Evolutionary conservation across 2,329 filamentous ascomycete species (phyloP), one percentile per base, ranked within the genome.

Genomic region (Curvularia spicifera): DNA sequence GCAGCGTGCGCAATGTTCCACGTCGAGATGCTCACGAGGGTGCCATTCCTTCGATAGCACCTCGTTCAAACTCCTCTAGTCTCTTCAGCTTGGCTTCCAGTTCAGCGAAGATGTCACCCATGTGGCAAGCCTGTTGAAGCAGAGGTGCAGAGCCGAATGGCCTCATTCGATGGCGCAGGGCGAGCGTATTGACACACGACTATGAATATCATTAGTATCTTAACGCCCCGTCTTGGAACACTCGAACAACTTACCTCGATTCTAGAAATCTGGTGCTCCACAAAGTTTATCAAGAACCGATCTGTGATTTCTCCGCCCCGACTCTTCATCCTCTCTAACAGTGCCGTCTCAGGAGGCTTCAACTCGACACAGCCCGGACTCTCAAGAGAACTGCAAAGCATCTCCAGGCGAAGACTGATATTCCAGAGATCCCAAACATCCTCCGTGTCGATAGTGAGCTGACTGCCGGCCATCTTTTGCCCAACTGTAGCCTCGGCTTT

Each of bases 231-330:
- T 13, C 10, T 0, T 35, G 6, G 5, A 51, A 28, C 3, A 29
- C 4, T 9, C 9, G 51, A 33, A 9, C 22, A 22, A 79, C 89
- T 78, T 82, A 96, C 93, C 87, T 99, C 95, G 75, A 99, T 96
- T 71, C 95, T 87, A 75, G 91, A 93, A 67, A 99, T 90, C 83
- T 97, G 93, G 74, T 98, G 93, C 75, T 96, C 93, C 76, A 98
- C 85, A 71, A 99, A 92, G 71, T 91, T 93, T 55, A 96, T 79
- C 77, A 98, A 81, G 77, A 96, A 94, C 52, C 87, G 84, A 81
- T 98, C 95, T 28, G 93, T 92, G 53, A 97, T 86, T 74, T 97
- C 93, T 10, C 91, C 92, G 50, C 91, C 91, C 42, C 88, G 80
- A 57, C 83, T 82, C 76, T 87, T 89, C 79, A 89, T 87, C 63